phyloP scores from a whole-genome alignment of 202 grass and related monocot species.

The Elaeis oleifera region DNA sequence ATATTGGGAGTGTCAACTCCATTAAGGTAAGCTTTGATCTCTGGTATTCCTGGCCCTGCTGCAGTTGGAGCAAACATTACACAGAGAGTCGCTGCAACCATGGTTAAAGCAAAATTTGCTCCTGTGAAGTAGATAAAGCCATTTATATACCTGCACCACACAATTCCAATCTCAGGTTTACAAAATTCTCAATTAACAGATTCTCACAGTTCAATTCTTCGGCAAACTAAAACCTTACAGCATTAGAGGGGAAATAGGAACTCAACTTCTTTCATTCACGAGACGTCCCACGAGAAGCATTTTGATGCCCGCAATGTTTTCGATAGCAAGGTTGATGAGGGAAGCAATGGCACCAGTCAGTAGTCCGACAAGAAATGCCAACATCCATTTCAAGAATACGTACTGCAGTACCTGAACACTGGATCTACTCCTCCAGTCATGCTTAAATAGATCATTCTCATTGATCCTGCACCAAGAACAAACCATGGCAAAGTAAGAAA shows the following conservation, averaged over 20 bases:
- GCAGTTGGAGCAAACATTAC: slow-evolving; percentile 7
- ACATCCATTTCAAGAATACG: slow-evolving; percentile 12
- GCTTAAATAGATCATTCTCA: slow-evolving; percentile 14
- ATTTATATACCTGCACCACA: slow-evolving; percentile 1
- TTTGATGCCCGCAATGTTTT: slow-evolving; percentile 18
- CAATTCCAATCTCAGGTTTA: no score
- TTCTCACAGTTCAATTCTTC: no score
- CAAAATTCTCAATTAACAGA: no score
- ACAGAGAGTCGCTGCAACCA: slow-evolving; percentile 5
- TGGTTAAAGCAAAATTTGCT: neutral
- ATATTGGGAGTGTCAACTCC: slow-evolving; percentile 10
- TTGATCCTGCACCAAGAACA: neutral
- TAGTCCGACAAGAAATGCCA: slow-evolving; percentile 5
- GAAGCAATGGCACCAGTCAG: neutral
- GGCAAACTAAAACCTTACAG: neutral
- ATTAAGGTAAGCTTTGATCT: slow-evolving; percentile 19
- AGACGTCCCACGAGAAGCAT: slow-evolving; percentile 3
- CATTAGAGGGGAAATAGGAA: neutral
- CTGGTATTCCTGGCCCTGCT: slow-evolving; percentile 14
- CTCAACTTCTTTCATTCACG: slow-evolving; percentile 9
- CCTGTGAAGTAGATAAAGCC: neutral
- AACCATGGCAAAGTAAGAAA: neutral
- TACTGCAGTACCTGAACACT: slow-evolving; percentile 9
- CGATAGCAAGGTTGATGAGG: slow-evolving; percentile 12
- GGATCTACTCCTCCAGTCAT: slow-evolving; percentile 2